Conservation (phyloP, 495 filamentous ascomycete genomes). For the Neurospora terricola region DNA sequence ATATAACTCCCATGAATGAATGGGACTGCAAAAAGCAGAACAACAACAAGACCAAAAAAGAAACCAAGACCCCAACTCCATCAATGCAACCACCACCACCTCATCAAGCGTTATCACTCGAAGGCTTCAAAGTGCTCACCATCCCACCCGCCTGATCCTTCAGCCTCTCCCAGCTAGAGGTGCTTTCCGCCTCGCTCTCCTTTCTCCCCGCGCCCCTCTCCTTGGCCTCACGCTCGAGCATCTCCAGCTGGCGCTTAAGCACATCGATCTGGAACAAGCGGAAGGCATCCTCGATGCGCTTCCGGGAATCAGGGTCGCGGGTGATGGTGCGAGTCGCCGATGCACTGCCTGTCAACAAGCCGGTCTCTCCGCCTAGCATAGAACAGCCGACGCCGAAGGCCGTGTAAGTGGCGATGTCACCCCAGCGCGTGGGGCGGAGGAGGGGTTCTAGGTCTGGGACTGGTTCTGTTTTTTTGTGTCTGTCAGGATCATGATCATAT, state of each 20-base stretch:
- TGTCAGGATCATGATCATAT: background rate
- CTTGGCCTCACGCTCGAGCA: slow-evolving; percentile 29
- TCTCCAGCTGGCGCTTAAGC: slow-evolving; percentile 46
- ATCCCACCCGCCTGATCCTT: slow-evolving; percentile 6
- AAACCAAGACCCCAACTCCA: background rate
- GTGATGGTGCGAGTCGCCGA: slow-evolving; percentile 42
- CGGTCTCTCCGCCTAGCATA: slow-evolving; percentile 55
- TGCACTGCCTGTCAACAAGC: slow-evolving; percentile 45
- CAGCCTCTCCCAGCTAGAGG: slow-evolving; percentile 7
- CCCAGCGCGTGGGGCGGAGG: slow-evolving; percentile 45
- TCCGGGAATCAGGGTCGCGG: slow-evolving; percentile 41
- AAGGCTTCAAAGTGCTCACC: slow-evolving; percentile 3
- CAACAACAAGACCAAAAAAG: background rate
- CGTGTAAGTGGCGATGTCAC: slow-evolving; percentile 53
- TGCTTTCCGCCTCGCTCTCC: slow-evolving; percentile 8
- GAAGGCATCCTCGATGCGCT: slow-evolving; percentile 56
- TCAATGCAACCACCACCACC: background rate
- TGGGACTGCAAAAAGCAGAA: background rate
- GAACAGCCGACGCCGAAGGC: slow-evolving; percentile 52
- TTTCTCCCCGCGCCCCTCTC: background rate
- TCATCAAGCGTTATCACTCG: background rate
- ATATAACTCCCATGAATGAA: no score
- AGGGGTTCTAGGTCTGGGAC: slow-evolving; percentile 51
- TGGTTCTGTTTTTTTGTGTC: slow-evolving; percentile 32
- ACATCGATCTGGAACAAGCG: slow-evolving; percentile 51